These are phyloP conservation scores for Petunia axillaris DNA, from an alignment of 257 asterid species.

Conservation along the genomic window DNA sequence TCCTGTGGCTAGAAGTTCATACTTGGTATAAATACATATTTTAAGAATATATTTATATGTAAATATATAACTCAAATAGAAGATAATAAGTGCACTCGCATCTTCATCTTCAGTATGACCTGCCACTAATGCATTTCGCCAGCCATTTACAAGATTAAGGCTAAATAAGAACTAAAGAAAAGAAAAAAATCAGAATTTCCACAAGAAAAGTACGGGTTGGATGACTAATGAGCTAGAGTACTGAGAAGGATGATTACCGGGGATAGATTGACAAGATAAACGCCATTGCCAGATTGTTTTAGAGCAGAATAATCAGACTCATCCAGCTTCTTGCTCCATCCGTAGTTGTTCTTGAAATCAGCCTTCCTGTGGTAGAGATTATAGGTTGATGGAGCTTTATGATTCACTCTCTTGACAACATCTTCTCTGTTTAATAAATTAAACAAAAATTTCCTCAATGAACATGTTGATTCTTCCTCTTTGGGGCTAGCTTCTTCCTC, in stretches of 20 bases:
- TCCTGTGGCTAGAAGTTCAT: too few relatives aligned
- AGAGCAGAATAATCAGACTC: constrained; percentile 66
- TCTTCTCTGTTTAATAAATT: constrained; percentile 34
- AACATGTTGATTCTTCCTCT: constrained; percentile 46
- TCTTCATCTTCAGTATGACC: too few relatives aligned
- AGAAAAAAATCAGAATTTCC: too few relatives aligned
- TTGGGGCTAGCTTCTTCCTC: constrained; percentile 7
- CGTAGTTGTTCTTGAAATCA: constrained; percentile 70
- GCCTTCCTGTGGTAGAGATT: constrained; percentile 60
- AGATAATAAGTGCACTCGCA: too few relatives aligned
- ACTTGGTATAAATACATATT: too few relatives aligned
- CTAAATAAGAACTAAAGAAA: too few relatives aligned
- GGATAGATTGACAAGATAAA: constrained; percentile 74
- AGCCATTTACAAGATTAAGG: too few relatives aligned
- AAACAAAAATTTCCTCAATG: constrained; percentile 53
- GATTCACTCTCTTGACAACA: neutral
- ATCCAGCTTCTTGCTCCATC: constrained; percentile 74
- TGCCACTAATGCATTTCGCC: too few relatives aligned
- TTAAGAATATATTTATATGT: too few relatives aligned
- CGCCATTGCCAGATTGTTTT: constrained; percentile 49
- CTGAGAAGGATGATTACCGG: constrained; percentile 62
- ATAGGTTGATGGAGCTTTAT: constrained; percentile 55
- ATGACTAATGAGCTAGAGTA: too few relatives aligned
- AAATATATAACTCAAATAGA: too few relatives aligned
- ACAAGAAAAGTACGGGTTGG: too few relatives aligned